phyloP scores from a whole-genome alignment of 306 rosid species.

The Aeschynomene evenia region DNA sequence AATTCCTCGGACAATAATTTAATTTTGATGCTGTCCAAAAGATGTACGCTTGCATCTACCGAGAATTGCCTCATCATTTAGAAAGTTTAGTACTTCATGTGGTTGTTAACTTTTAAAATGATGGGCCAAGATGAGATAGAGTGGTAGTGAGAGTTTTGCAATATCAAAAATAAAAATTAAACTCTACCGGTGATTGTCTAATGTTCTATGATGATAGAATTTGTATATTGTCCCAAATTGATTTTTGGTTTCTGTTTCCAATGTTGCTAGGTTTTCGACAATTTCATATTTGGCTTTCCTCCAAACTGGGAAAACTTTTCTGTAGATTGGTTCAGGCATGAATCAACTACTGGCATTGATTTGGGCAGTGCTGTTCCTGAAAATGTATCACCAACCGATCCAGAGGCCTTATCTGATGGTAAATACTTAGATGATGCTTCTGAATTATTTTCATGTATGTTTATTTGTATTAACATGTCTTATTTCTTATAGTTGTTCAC shows the following conservation, averaged over 20 bases:
- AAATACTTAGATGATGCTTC: background rate
- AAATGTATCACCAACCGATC: background rate
- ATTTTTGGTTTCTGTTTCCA: background rate
- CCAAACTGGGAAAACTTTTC: conserved; percentile 57
- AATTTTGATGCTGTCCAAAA: background rate
- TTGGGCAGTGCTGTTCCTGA: conserved; percentile 16
- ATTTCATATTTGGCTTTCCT: conserved; percentile 73
- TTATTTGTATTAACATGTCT: background rate
- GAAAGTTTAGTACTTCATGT: background rate
- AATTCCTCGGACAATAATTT: background rate
- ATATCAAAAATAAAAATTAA: no score
- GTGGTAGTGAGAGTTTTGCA: background rate
- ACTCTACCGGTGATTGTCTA: background rate
- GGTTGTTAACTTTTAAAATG: background rate
- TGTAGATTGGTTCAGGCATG: conserved; percentile 31
- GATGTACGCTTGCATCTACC: background rate
- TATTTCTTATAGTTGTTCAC: background rate
- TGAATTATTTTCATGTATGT: background rate
- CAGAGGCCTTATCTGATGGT: conserved; percentile 19
- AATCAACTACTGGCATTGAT: conserved; percentile 26
- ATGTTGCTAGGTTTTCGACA: conserved; percentile 46
- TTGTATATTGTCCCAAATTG: background rate
- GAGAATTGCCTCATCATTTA: background rate
- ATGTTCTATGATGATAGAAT: background rate
- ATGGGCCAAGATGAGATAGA: background rate